These are phyloP conservation scores for Limnomonas spitsbergensis DNA, from an alignment of 139 green algal species.

Conservation along the genomic window DNA sequence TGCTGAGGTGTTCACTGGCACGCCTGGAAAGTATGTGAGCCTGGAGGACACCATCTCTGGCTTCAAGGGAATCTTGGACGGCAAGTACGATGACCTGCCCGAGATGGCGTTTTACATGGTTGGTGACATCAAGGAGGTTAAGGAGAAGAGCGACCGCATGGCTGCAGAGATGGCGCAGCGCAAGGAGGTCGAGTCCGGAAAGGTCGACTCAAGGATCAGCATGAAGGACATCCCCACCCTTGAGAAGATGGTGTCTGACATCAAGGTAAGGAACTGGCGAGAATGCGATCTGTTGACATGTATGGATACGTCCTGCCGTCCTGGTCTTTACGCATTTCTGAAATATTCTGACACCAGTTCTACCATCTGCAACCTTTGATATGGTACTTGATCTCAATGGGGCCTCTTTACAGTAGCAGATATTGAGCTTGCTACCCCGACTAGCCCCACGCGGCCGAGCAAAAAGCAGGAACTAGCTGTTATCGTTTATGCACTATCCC, in stretches of 20 bases:
- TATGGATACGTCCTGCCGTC: no score
- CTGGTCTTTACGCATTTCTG: no score
- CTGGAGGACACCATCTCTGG: slow-evolving; percentile 90
- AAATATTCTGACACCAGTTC: no score
- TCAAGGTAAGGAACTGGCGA: no score
- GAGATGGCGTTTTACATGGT: slow-evolving; percentile 99
- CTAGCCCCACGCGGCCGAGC: no score
- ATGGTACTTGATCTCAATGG: no score
- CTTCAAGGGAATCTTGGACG: slow-evolving; percentile 87
- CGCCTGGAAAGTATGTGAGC: slow-evolving; percentile 94
- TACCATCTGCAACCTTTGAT: no score
- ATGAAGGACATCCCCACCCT: slow-evolving; percentile 56
- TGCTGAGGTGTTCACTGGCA: slow-evolving; percentile 98
- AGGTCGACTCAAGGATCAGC: neutral
- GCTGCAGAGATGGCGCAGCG: slow-evolving; percentile 48
- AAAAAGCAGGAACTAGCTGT: no score
- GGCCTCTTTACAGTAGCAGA: no score
- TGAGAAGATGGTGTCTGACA: slow-evolving; percentile 42
- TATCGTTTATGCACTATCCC: no score
- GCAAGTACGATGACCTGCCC: slow-evolving; percentile 97
- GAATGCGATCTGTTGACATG: no score
- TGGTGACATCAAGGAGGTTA: slow-evolving; percentile 59
- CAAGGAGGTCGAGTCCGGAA: slow-evolving; percentile 17
- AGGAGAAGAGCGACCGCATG: slow-evolving; percentile 85
- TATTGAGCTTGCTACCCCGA: no score